A percentile compares a stretch with the other conserved stretches of the same genome.
Conservation (phyloP, 108 stramenopile species). For the Chaetoceros muelleri region DNA sequence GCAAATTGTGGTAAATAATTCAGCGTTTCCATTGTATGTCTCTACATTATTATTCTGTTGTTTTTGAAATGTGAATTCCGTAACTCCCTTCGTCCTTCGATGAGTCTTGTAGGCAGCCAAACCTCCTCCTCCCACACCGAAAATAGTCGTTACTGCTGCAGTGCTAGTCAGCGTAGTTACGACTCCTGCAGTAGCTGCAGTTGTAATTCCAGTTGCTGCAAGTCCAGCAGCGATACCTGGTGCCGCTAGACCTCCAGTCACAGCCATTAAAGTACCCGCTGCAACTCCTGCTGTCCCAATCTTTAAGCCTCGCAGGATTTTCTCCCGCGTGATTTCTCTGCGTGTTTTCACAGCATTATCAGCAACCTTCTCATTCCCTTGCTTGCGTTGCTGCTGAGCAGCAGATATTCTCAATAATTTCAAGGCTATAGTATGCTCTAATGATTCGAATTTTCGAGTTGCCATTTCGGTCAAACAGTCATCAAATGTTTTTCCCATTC, state of each 20-base stretch:
- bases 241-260: constrained; percentile 69
- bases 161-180: constrained; percentile 58
- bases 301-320: constrained; percentile 56
- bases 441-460: constrained; percentile 68
- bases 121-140: constrained; percentile 80
- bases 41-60: constrained; percentile 16
- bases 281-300: constrained; percentile 57
- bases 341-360: neutral
- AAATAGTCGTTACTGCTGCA: constrained; percentile 71
- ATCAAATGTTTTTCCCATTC: neutral
- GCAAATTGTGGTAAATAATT: constrained; percentile 64
- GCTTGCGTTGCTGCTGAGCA: constrained; percentile 2
- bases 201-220: constrained; percentile 53
- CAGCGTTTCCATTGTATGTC: constrained; percentile 35
- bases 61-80: constrained; percentile 69
- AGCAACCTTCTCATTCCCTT: constrained; percentile 1
- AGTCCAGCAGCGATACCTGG: constrained; percentile 71
- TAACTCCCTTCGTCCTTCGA: constrained; percentile 65
- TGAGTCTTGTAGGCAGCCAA: constrained; percentile 79
- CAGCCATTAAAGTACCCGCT: constrained; percentile 59
- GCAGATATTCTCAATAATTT: constrained; percentile 51
- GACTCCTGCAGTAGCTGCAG: constrained; percentile 62
- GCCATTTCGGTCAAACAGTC: constrained; percentile 34
- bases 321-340: constrained; percentile 27
- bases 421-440: constrained; percentile 62